Base-by-base conservation (phyloP, 2,329 filamentous ascomycete genomes). In the Ilyonectria mors-panacis region DNA sequence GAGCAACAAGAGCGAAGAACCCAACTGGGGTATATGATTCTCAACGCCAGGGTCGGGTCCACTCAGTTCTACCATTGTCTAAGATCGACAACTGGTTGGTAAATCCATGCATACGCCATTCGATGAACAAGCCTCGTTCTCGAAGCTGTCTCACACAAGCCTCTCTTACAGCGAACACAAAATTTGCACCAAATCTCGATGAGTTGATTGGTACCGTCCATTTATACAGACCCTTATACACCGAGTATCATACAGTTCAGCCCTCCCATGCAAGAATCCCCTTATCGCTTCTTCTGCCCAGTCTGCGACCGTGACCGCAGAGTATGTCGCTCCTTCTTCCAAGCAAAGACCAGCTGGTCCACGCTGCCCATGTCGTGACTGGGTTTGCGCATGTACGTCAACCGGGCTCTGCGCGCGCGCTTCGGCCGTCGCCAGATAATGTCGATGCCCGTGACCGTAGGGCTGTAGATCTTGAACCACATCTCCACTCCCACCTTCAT, bases 401-500 rank as follows among this genome's bases (percentile, higher is more conserved):
- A 85, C 73, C 94, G 88, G 28, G 95, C 95, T 76, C 96, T 89
- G 79, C 95, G 91, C 72, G 94, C 94, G 80, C 94, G 89, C 91
- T 94, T 96, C 78, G 89, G 87, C 70, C 90, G 88, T 75, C 95
- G 87, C 89, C 97, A 94, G 81, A 98, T 93, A 75, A 99, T 92
- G 83, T 99, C 95, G 77, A 99, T 94, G 70, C 93, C 94, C 79
- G 93, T 90, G 35, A 98, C 92, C 78, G 93, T 92, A 67, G 95
- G 95, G 78, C 90, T 93, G 85, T 96, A 98, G 66, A 98, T 87
- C 86, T 99, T 99, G 83, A 93, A 94, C 91, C 94, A 97, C 94
- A 97, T 96, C 88, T 99, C 96, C 67, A 97, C 94, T 67, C 94
- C 93, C 7, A 97, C 89, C 75, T 93, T 89, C 73, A 94, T 95